Percentiles rank a stretch among this genome's conserved stretches.
Conservation (phyloP, 2,329 filamentous ascomycete genomes). For the Arthrinium phaeospermum region DNA sequence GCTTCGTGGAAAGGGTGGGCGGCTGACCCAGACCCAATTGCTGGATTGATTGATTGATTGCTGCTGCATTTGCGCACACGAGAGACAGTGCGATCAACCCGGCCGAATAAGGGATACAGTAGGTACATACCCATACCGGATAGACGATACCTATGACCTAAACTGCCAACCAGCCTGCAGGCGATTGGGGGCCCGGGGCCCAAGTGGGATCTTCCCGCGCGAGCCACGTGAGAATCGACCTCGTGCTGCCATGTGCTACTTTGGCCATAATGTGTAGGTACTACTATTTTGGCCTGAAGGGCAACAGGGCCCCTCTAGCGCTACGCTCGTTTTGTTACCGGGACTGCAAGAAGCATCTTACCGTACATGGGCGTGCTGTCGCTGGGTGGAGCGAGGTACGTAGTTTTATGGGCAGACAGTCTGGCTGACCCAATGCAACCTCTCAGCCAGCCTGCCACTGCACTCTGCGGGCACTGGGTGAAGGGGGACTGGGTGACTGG, state of each 20-base stretch:
- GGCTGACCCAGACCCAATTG: not conserved
- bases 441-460: not conserved
- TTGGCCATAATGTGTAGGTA: not conserved
- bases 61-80: not conserved
- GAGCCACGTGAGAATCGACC: slow-evolving; percentile 15
- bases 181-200: slow-evolving; percentile 1
- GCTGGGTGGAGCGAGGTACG: not conserved
- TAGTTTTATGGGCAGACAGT: not conserved
- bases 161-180: not conserved
- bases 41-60: not conserved
- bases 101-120: not conserved
- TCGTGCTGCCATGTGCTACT: slow-evolving; percentile 17
- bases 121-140: not conserved
- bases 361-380: slow-evolving; percentile 12
- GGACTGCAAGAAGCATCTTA: slow-evolving; percentile 14
- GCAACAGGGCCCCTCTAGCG: not conserved
- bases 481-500: too few relatives aligned
- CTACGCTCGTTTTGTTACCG: slow-evolving; percentile 17
- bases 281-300: not conserved
- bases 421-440: not conserved
- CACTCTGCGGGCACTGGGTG: too few relatives aligned
- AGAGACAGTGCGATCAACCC: not conserved
- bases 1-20: not conserved
- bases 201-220: slow-evolving; percentile 18
- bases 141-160: not conserved